Evolutionary conservation across 2,329 filamentous ascomycete species (phyloP).

Genomic region (Colletotrichum phormii): DNA sequence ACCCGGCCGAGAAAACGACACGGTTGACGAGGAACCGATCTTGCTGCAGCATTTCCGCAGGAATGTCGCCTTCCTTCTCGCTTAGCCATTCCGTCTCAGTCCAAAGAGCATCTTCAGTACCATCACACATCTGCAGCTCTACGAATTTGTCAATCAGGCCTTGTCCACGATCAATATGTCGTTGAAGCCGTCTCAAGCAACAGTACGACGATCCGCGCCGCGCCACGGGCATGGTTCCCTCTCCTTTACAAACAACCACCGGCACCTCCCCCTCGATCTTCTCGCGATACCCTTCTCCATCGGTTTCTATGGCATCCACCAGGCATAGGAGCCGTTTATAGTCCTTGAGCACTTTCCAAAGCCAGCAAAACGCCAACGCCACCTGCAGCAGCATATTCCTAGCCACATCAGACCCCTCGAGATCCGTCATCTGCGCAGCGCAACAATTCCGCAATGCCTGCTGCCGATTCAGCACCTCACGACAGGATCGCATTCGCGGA

Average conservation of each 20-base stretch:
- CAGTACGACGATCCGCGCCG: neutral
- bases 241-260: constrained; percentile 13
- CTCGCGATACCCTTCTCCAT: neutral
- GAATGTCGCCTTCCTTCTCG: constrained; percentile 27
- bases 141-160: constrained; percentile 14
- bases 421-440: constrained; percentile 3
- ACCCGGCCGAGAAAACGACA: constrained; percentile 23
- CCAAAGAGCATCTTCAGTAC: constrained; percentile 2
- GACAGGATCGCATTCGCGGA: constrained; percentile 31
- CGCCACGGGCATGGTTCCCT: constrained; percentile 16
- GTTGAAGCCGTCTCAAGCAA: constrained; percentile 21
- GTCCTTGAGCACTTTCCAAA: constrained; percentile 17
- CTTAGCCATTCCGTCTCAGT: constrained; percentile 24
- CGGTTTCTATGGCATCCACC: constrained; percentile 13
- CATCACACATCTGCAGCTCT: constrained; percentile 23
- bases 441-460: constrained; percentile 33
- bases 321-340: constrained; percentile 17
- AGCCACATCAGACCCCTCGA: constrained; percentile 20
- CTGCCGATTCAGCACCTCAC: constrained; percentile 36
- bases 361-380: constrained; percentile 29
- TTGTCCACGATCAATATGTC: constrained; percentile 25
- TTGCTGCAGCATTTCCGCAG: constrained; percentile 10
- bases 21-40: constrained; percentile 20
- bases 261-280: constrained; percentile 7
- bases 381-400: constrained; percentile 26